Evolutionary conservation across 1,139 yeast genomes (phyloP), one percentile per base, ranked within the genome.

Genomic region (Lodderomyces metapsilosis): DNA sequence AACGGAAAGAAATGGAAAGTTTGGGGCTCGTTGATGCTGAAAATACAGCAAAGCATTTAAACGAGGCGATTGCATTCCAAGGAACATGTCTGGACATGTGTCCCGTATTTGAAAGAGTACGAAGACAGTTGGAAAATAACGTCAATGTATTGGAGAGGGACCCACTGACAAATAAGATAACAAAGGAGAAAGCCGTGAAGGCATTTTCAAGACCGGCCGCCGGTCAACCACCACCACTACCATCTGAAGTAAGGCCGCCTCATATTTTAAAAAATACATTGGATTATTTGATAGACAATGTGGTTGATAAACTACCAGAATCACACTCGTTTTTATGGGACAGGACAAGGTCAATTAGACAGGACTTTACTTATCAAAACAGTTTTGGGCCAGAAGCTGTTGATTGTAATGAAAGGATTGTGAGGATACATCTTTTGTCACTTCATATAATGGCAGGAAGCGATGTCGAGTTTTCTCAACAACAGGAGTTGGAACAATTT

Each of bases 201-300:
- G 96, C 96, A 2, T 94, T 92, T 59, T 87, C 96, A 25, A 72
- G 99, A 52, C 98, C 99, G 0, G 96, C 96, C 9, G 98, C 98
- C 1, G 98, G 98, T 9, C 97, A 94, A 52, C 96, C 97, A 1
- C 98, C 98, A 4, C 96, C 98, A 3, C 67, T 94, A 43, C 99
- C 98, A 0, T 88, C 97, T 0, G 98, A 94, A 59, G 99, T 94
- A 2, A 74, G 99, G 49, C 96, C 98, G 1, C 98, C 99, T 0
- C 76, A 74, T 45, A 71, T 91, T 1, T 64, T 94, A 40, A 74
- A 74, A 9, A 56, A 68, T 30, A 83, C 96, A 0, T 66, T 92
- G 45, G 72, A 84, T 46, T 87, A 86, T 56, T 71, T 92, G 38
- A 77, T 88, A 5, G 81, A 81, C 15, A 73, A 78, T 36, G 64